Evolutionary conservation across 2,329 filamentous ascomycete species (phyloP), one percentile per base, ranked within the genome.

Genomic region (Epichloe glyceriae): DNA sequence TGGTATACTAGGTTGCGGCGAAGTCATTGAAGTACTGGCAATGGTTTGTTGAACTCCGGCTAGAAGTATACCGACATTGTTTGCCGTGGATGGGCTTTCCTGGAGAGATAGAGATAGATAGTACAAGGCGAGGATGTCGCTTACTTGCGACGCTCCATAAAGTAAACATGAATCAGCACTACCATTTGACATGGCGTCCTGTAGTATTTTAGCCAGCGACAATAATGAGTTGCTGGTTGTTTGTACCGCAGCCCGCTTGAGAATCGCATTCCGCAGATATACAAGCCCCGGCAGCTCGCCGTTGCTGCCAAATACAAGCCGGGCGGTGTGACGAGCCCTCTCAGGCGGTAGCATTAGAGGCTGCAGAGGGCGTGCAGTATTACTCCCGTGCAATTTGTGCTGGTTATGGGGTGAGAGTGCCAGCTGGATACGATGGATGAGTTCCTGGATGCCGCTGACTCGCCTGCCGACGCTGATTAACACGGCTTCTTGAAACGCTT

Each of bases 51-150:
- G 93, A 19, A 97, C 86, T 51, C 93, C 88, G 5, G 93, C 93
- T n/a, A 98, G 79, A 30, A 98, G 74, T 50, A 98, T 98, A 3
- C 93, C 93, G 12, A 98, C 90, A 64, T 98, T 98, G 64, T 98
- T 98, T 0, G 93, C 93, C 0, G 93, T 98, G 0, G 93, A 98
- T 2, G 93, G 93, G 60, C 93, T 97, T 46, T 93, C 90, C 56
- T 96, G 93, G 2, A 98, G 75, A 0, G 93, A 95, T 3, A 98
- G 72, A 0, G 93, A 98, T 3, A 98, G 74, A 62, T 98, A 98
- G 65, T 98, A 98, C 12, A 98, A 76, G 2, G 90, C 88, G 37
- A 98, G 70, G 38, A 98, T 97, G 61, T 98, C 93, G 41, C 88
- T 82, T 22, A 97, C 88, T 1, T 88, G 86, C 43, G 85, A 83